phyloP scores from a whole-genome alignment of 1,139 yeast genomes.

The Hemisphaericaspora xylofermentans region DNA sequence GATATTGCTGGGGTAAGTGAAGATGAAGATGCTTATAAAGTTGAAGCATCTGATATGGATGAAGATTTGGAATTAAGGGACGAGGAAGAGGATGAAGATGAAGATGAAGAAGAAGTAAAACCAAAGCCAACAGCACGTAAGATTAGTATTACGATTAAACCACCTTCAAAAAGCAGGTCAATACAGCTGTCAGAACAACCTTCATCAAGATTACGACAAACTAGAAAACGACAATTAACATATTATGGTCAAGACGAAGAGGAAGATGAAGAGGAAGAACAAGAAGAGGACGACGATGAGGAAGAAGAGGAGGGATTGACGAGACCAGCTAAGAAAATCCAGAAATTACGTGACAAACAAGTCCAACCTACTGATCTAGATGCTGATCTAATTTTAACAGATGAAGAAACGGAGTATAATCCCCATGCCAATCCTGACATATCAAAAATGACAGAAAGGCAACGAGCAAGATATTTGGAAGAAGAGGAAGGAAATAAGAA shows the following conservation, averaged over 20 bases:
- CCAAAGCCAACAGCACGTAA: conserved; percentile 6
- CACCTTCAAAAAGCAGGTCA: conserved; percentile 10
- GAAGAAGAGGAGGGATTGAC: conserved; percentile 7
- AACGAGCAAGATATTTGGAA: conserved; percentile 48
- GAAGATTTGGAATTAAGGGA: conserved; percentile 37
- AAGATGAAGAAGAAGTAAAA: conserved; percentile 15
- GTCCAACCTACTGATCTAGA: conserved; percentile 30
- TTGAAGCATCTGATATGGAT: conserved; percentile 43
- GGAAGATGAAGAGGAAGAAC: conserved; percentile 26
- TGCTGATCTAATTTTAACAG: conserved; percentile 42
- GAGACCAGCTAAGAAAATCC: conserved; percentile 6
- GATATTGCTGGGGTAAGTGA: conserved; percentile 25
- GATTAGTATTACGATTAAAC: conserved; percentile 15
- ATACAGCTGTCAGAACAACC: conserved; percentile 5
- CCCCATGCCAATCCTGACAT: conserved; percentile 46
- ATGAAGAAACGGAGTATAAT: conserved; percentile 45
- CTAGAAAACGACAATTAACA: conserved; percentile 32
- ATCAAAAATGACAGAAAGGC: conserved; percentile 62
- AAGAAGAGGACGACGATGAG: conserved; percentile 14
- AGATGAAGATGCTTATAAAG: conserved; percentile 35
- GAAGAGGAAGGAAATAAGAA: conserved; percentile 18
- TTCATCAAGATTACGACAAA: conserved; percentile 17
- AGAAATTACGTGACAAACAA: conserved; percentile 11
- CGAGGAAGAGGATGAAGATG: conserved; percentile 32
- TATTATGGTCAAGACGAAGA: conserved; percentile 33